These are phyloP conservation scores for Cordyceps cicadae DNA, from an alignment of 2,329 filamentous ascomycete species.

Conservation along the genomic window DNA sequence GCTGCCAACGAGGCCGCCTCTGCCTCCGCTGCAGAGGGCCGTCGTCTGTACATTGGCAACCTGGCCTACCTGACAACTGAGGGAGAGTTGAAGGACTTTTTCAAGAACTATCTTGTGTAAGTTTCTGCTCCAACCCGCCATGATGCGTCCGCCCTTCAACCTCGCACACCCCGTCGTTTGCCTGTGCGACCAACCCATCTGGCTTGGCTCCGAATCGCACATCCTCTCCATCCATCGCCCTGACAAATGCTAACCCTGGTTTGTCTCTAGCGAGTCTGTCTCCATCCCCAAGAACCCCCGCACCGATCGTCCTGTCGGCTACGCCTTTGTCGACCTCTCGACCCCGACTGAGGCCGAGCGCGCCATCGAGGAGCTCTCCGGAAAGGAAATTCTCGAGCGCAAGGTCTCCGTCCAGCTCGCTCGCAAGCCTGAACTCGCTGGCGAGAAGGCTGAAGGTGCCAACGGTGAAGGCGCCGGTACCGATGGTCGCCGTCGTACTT, in stretches of 20 bases:
- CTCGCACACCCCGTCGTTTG: not conserved
- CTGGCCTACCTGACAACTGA: conserved; percentile 99
- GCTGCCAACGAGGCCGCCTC: conserved; percentile 82
- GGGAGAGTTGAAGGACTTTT: conserved; percentile 99
- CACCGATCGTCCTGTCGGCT: conserved; percentile 95
- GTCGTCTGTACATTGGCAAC: conserved; percentile 99
- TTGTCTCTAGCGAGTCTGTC: conserved; percentile 74
- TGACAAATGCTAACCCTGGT: conserved; percentile 20
- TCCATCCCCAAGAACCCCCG: conserved; percentile 99
- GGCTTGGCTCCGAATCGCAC: not conserved
- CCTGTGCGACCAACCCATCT: not conserved
- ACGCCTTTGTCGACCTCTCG: conserved; percentile 96
- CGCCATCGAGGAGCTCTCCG: conserved; percentile 90
- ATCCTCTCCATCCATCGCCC: not conserved
- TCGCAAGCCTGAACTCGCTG: conserved; percentile 85
- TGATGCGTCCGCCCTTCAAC: not conserved
- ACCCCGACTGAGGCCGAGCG: conserved; percentile 91
- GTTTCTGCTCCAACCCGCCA: conserved; percentile 32
- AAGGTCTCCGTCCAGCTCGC: conserved; percentile 99
- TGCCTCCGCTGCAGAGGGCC: conserved; percentile 95
- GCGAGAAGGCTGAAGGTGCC: conserved; percentile 64
- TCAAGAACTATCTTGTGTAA: conserved; percentile 99
- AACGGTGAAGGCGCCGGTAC: conserved; percentile 68
- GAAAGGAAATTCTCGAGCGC: conserved; percentile 94
- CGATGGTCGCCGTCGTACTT: conserved; percentile 56